phyloP scores from a whole-genome alignment of 345 rosid species.

The Arabis alpina region DNA sequence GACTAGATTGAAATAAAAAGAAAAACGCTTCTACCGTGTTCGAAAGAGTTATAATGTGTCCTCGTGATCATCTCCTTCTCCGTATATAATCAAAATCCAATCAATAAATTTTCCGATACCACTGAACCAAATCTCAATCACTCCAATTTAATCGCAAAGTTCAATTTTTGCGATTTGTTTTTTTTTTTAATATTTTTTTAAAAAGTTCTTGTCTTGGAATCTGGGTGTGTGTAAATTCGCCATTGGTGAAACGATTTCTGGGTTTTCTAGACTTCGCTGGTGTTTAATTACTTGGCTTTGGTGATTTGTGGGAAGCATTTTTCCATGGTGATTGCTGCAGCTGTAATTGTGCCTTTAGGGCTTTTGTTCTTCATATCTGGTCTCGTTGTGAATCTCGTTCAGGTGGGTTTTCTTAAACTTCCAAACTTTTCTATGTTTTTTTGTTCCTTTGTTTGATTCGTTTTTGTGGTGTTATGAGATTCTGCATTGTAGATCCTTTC shows the following conservation, averaged over 20 bases:
- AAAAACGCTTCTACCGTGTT: slow-evolving; percentile 34
- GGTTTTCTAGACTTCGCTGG: slow-evolving; percentile 8
- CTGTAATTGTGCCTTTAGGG: slow-evolving; percentile 78
- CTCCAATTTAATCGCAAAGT: slow-evolving; percentile 22
- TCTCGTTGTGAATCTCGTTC: slow-evolving; percentile 81
- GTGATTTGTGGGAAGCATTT: neutral
- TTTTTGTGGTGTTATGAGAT: slow-evolving; percentile 3
- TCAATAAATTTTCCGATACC: neutral
- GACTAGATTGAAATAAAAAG: neutral
- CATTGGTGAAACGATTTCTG: slow-evolving; percentile 14
- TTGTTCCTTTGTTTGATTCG: slow-evolving; percentile 4
- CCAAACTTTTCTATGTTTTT: slow-evolving; percentile 3
- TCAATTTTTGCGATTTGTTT: slow-evolving; percentile 13
- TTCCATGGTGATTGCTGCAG: slow-evolving; percentile 80
- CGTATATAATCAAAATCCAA: slow-evolving; percentile 30
- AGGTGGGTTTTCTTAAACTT: slow-evolving; percentile 65
- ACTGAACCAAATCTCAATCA: neutral
- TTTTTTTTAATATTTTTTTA: neutral
- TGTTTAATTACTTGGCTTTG: slow-evolving; percentile 20
- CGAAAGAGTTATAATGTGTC: neutral
- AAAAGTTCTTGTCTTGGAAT: slow-evolving; percentile 27
- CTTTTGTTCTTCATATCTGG: slow-evolving; percentile 87
- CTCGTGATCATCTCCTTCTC: slow-evolving; percentile 42
- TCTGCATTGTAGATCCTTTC: slow-evolving; percentile 30
- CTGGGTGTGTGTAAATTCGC: slow-evolving; percentile 20